These are phyloP conservation scores for Calonectria montana DNA, from an alignment of 2,329 filamentous ascomycete species.

Conservation along the genomic window DNA sequence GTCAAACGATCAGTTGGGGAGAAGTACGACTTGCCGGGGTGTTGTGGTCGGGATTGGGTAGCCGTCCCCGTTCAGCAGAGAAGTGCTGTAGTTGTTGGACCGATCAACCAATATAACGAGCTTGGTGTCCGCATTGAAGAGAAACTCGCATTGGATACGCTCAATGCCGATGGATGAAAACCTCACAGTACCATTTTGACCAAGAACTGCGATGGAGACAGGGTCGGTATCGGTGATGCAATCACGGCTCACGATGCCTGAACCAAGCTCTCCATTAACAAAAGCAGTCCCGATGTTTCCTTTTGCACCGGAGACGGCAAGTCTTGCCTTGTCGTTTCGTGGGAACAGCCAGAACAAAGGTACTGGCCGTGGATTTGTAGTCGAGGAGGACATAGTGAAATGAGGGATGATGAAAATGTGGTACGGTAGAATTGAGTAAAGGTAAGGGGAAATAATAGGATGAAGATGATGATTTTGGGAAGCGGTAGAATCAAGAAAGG, in stretches of 20 bases:
- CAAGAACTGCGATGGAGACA: background rate
- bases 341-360: background rate
- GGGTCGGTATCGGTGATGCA: background rate
- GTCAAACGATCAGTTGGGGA: background rate
- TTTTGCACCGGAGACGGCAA: background rate
- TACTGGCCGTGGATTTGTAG: too few relatives aligned
- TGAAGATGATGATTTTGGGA: too few relatives aligned
- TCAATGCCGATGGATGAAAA: background rate
- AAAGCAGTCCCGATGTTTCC: too few relatives aligned
- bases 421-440: too few relatives aligned
- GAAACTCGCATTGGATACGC: background rate
- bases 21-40: background rate
- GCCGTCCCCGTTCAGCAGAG: background rate
- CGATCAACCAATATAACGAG: background rate
- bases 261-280: background rate
- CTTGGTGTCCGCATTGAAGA: background rate
- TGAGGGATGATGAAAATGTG: background rate
- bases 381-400: background rate
- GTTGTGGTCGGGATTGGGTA: background rate
- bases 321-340: background rate
- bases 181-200: background rate
- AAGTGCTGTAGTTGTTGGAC: background rate
- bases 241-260: background rate
- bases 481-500: background rate
- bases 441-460: too few relatives aligned